Percentiles rank a stretch among this genome's conserved stretches.
Evolutionary conservation across 495 filamentous ascomycete species (phyloP).

Genomic region (Daldinia decipiens): DNA sequence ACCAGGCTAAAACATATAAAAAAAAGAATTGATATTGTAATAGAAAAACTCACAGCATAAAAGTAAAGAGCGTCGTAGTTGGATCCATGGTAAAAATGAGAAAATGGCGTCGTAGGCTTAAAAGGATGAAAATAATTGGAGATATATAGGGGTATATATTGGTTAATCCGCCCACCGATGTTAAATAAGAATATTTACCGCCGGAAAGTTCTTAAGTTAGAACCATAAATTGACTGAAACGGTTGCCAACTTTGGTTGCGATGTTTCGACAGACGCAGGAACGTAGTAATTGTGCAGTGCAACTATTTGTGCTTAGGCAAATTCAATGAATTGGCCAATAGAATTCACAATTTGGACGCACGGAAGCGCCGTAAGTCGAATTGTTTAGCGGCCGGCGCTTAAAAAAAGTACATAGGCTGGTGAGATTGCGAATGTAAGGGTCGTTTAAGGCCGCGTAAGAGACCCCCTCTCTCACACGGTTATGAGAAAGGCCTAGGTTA

Average conservation of each 20-base stretch:
- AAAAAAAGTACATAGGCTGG: constrained; percentile 31
- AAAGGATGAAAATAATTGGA: constrained; percentile 7
- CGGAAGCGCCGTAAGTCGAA: constrained; percentile 37
- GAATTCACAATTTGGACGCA: not conserved
- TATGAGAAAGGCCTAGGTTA: constrained; percentile 1
- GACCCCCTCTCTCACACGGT: constrained; percentile 19
- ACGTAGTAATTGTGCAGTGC: constrained; percentile 35
- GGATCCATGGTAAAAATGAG: constrained; percentile 61
- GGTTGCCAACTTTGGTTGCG: constrained; percentile 17
- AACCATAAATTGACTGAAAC: constrained; percentile 24
- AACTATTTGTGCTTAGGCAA: constrained; percentile 24
- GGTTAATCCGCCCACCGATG: not conserved
- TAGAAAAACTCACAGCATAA: constrained; percentile 70
- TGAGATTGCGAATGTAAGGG: constrained; percentile 29
- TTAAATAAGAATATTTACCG: constrained; percentile 28
- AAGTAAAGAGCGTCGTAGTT: constrained; percentile 80
- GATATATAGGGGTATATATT: constrained; percentile 3
- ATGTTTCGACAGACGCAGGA: constrained; percentile 43
- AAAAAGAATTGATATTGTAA: constrained; percentile 47
- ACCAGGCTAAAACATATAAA: constrained; percentile 33
- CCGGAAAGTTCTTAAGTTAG: constrained; percentile 34
- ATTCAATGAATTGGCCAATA: constrained; percentile 31
- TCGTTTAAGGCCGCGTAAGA: constrained; percentile 25
- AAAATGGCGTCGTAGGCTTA: constrained; percentile 3
- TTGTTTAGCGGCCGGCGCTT: constrained; percentile 31